Conservation (phyloP, 1,139 yeast species). For the Starmera stellimalicola region DNA sequence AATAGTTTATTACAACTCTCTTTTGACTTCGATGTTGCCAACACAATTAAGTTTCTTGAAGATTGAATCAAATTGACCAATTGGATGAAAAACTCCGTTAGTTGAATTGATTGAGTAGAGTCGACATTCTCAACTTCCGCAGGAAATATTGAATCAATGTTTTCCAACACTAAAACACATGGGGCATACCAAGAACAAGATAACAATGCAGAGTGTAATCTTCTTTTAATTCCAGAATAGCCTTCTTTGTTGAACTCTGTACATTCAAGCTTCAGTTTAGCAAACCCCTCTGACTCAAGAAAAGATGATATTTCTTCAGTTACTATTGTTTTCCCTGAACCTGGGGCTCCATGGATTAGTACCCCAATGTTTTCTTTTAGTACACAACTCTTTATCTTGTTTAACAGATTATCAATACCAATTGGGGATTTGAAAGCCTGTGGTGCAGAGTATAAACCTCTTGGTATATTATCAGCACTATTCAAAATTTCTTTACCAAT, state of each 20-base stretch:
- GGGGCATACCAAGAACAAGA: slow-evolving; percentile 79
- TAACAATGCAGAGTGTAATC: slow-evolving; percentile 42
- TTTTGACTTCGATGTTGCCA: slow-evolving; percentile 46
- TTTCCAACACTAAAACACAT: slow-evolving; percentile 65
- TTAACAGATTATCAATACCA: slow-evolving; percentile 45
- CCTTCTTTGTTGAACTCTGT: slow-evolving; percentile 48
- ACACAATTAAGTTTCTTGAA: slow-evolving; percentile 23
- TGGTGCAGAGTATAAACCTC: slow-evolving; percentile 7
- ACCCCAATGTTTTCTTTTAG: slow-evolving; percentile 43
- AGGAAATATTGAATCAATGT: slow-evolving; percentile 66
- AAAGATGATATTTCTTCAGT: slow-evolving; percentile 32
- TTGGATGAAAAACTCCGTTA: slow-evolving; percentile 22
- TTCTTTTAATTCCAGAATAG: slow-evolving; percentile 37
- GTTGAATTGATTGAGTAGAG: slow-evolving; percentile 45
- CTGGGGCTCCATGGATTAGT: slow-evolving; percentile 64
- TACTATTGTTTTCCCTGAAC: slow-evolving; percentile 69
- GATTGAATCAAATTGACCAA: slow-evolving; percentile 27
- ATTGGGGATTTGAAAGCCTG: slow-evolving; percentile 28
- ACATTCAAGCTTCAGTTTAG: slow-evolving; percentile 43
- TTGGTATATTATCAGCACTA: slow-evolving; percentile 5
- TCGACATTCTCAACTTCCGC: slow-evolving; percentile 68
- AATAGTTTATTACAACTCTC: slow-evolving; percentile 56
- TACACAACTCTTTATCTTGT: slow-evolving; percentile 34
- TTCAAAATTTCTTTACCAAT: slow-evolving; percentile 1
- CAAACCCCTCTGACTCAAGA: slow-evolving; percentile 33